Conservation (phyloP, 257 asterid genomes). For the Gentiana dahurica region DNA sequence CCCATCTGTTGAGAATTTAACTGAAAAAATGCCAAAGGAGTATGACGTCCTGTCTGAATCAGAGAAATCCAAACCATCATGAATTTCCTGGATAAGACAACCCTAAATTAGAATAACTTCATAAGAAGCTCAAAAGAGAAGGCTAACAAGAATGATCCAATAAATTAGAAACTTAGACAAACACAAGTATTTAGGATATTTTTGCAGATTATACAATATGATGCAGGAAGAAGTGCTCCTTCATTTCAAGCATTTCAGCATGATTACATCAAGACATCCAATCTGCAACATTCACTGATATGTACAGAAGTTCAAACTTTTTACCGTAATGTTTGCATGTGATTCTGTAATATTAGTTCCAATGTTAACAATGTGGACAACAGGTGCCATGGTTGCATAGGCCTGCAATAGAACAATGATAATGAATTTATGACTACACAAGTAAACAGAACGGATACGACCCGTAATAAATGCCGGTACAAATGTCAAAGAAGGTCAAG, state of each 20-base stretch:
- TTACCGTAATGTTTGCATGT: constrained; percentile 69
- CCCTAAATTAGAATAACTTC: not conserved
- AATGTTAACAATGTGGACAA: constrained; percentile 49
- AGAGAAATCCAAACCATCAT: constrained; percentile 67
- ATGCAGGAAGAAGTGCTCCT: too few relatives aligned
- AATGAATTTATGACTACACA: too few relatives aligned
- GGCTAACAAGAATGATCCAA: not conserved
- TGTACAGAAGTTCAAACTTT: constrained; percentile 8
- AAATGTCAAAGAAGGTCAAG: too few relatives aligned
- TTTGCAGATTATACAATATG: too few relatives aligned
- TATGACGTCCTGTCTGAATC: constrained; percentile 33
- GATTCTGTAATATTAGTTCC: constrained; percentile 60
- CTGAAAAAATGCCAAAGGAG: constrained; percentile 75
- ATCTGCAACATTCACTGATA: not conserved
- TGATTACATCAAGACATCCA: constrained; percentile 1
- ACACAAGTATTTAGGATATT: too few relatives aligned
- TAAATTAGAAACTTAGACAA: not conserved
- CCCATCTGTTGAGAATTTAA: constrained; percentile 76
- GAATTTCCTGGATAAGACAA: constrained; percentile 52
- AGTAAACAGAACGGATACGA: too few relatives aligned
- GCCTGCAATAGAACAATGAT: constrained; percentile 35
- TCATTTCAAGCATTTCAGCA: not conserved
- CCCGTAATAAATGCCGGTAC: too few relatives aligned
- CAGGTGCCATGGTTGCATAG: constrained; percentile 77
- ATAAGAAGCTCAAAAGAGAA: not conserved